Conservation (phyloP, 2,329 filamentous ascomycete species). For the Fusarium musae region DNA sequence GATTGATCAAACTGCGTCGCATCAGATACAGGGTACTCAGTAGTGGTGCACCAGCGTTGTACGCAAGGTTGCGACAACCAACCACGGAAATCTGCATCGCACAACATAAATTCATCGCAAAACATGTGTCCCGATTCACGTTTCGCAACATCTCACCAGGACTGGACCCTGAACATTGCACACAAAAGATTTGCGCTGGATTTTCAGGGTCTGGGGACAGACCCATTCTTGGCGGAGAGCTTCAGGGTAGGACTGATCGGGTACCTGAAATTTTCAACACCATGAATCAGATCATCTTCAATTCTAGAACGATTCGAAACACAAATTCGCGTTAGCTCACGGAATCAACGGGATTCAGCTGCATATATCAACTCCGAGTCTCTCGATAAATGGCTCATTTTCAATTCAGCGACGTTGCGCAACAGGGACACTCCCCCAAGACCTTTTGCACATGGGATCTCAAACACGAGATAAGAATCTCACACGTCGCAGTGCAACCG, state of each 20-base stretch:
- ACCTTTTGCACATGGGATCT: background rate
- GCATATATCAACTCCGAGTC: background rate
- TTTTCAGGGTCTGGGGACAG: conserved; percentile 14
- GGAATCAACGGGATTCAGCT: background rate
- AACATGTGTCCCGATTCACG: too few relatives aligned
- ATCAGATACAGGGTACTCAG: background rate
- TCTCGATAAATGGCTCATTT: background rate
- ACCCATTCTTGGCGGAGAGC: background rate
- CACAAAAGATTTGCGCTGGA: conserved; percentile 2
- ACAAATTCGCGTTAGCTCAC: background rate
- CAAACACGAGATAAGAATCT: background rate
- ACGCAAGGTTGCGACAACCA: rapidly evolving
- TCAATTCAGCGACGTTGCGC: background rate
- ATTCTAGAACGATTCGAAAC: background rate
- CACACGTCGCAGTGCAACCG: background rate
- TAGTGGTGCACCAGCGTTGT: background rate
- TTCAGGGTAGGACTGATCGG: conserved; percentile 3
- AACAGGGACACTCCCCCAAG: background rate
- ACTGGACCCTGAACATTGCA: background rate
- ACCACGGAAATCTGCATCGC: too few relatives aligned
- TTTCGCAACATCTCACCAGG: background rate
- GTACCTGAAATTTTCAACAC: background rate
- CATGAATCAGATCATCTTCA: background rate
- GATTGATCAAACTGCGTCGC: background rate
- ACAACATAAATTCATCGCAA: background rate